phyloP scores from a whole-genome alignment of 164 flowering plant genomes.

The Houttuynia cordata region DNA sequence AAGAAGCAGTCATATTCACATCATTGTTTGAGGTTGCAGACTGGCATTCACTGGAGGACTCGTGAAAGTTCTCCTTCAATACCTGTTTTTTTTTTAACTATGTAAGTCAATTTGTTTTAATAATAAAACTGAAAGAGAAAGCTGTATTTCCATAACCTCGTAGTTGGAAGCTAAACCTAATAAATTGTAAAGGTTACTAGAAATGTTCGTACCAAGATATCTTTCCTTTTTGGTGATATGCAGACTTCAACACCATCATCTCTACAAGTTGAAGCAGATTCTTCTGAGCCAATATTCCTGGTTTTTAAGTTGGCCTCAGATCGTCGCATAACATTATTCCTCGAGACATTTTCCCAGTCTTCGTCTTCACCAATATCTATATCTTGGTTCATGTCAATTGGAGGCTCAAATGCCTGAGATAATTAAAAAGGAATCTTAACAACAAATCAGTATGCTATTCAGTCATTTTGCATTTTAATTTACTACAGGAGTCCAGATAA shows the following conservation, averaged over 20 bases:
- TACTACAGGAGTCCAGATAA: background rate
- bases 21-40: conserved; percentile 9
- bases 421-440: background rate
- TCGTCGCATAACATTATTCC: conserved; percentile 7
- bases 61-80: conserved; percentile 12
- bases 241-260: conserved; percentile 14
- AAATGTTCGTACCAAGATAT: background rate
- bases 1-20: conserved; percentile 9
- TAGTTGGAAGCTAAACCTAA: no score
- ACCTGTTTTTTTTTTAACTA: conserved; percentile 37
- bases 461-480: background rate
- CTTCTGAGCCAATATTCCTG: conserved; percentile 17
- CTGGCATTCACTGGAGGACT: conserved; percentile 13
- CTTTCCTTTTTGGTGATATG: conserved; percentile 2
- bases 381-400: conserved; percentile 81
- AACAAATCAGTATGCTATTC: background rate
- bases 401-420: conserved; percentile 86
- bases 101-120: conserved; percentile 36
- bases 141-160: background rate
- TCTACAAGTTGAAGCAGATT: conserved; percentile 20
- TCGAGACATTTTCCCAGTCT: conserved; percentile 9
- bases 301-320: conserved; percentile 12
- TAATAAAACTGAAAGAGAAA: conserved; percentile 4
- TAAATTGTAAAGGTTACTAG: background rate
- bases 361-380: conserved; percentile 28